These are phyloP conservation scores for Colletotrichum theobromicola DNA, from an alignment of 2,329 filamentous ascomycete genomes.

Conservation along the genomic window DNA sequence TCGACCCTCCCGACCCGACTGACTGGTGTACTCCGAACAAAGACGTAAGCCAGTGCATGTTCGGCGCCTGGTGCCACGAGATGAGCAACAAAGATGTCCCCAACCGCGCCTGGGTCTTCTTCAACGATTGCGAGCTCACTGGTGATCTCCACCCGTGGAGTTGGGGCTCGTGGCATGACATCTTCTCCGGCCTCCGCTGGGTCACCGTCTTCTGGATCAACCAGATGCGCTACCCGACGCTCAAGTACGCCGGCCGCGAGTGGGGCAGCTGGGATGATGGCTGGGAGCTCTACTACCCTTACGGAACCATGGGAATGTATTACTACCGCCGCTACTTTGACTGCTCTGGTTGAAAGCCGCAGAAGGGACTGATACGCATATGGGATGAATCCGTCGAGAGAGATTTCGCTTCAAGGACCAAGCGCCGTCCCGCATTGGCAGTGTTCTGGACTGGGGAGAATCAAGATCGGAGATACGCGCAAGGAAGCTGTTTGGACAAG, in stretches of 20 bases:
- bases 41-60: neutral
- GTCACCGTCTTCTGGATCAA: conserved; percentile 5
- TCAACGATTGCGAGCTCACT: conserved; percentile 1
- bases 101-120: conserved; percentile 14
- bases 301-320: neutral
- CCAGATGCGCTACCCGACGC: neutral
- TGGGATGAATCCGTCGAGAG: neutral
- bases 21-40: conserved; percentile 12
- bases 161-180: neutral
- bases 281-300: conserved; percentile 14
- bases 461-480: neutral
- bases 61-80: conserved; percentile 12
- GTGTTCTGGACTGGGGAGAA: neutral
- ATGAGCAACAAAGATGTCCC: neutral
- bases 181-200: conserved; percentile 3
- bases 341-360: neutral
- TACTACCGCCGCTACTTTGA: conserved; percentile 13
- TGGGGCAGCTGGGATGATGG: neutral
- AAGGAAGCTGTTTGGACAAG: neutral
- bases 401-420: neutral
- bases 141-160: neutral
- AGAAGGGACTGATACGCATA: neutral
- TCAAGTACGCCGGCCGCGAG: conserved; percentile 5
- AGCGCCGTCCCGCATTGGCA: neutral
- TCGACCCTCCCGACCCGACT: neutral